Percentiles rank a stretch among this genome's conserved stretches.
Evolutionary conservation across 768 basidiomycete species (phyloP).

Genomic region (Collybia mongolica): DNA sequence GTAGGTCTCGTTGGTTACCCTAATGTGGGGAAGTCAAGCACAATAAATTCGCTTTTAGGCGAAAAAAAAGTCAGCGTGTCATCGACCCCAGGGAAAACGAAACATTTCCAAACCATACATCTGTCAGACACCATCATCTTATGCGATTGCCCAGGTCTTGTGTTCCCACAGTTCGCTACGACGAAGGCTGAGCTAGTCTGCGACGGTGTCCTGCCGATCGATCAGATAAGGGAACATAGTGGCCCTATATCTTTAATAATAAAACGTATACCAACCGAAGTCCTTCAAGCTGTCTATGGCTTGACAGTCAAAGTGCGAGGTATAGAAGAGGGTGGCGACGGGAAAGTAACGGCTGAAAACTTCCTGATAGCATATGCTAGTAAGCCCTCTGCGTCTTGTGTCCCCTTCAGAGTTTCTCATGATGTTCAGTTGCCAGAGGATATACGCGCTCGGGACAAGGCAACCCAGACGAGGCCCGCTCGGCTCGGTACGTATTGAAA

Average conservation of each 20-base stretch:
- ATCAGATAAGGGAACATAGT: conserved; percentile 92
- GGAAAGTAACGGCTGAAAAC: conserved; percentile 70
- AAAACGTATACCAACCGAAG: conserved; percentile 73
- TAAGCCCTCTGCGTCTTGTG: conserved; percentile 41
- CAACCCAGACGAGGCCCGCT: conserved; percentile 94
- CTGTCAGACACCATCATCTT: conserved; percentile 85
- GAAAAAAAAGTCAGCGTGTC: conserved; percentile 99
- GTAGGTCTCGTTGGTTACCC: conserved; percentile 97
- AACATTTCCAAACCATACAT: conserved; percentile 98
- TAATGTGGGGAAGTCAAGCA: conserved; percentile 97
- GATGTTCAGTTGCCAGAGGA: conserved; percentile 73
- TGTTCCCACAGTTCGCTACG: conserved; percentile 97
- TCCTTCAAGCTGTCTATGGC: conserved; percentile 91
- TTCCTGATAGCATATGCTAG: conserved; percentile 90
- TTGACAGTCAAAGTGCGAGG: conserved; percentile 63
- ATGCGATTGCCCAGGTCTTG: conserved; percentile 97
- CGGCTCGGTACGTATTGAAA: conserved; percentile 90
- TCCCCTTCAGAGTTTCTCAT: conserved; percentile 12
- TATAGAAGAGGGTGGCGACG: conserved; percentile 84
- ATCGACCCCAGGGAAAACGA: conserved; percentile 96
- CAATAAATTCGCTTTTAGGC: conserved; percentile 94
- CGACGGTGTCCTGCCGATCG: conserved; percentile 95
- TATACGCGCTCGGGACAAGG: conserved; percentile 93
- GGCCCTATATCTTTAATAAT: conserved; percentile 80
- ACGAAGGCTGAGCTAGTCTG: conserved; percentile 96